phyloP scores from a whole-genome alignment of 805 yeast genomes.

The Nadsonia fulvescens region DNA sequence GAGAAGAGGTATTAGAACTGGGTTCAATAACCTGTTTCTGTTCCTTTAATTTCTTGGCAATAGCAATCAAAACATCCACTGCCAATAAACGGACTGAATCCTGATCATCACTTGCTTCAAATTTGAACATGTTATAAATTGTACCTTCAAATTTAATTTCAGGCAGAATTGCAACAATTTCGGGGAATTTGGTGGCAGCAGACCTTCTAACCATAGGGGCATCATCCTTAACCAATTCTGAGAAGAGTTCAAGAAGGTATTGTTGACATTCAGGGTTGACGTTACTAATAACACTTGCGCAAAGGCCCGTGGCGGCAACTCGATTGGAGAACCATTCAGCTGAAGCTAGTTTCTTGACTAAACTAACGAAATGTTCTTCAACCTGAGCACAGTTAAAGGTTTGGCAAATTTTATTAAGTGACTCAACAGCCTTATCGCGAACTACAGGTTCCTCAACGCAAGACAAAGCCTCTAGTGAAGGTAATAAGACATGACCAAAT shows the following conservation, averaged over 20 bases:
- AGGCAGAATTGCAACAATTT: conserved; percentile 40
- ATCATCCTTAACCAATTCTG: conserved; percentile 67
- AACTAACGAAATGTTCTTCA: conserved; percentile 47
- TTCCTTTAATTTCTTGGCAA: conserved; percentile 26
- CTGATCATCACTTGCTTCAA: conserved; percentile 67
- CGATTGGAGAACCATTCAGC: conserved; percentile 92
- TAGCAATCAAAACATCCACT: conserved; percentile 73
- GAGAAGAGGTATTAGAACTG: conserved; percentile 9
- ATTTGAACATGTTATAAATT: conserved; percentile 66
- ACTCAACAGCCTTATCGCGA: conserved; percentile 81
- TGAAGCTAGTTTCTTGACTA: conserved; percentile 58
- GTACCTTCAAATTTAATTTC: conserved; percentile 28
- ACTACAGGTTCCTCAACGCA: conserved; percentile 93
- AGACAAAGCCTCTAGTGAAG: conserved; percentile 65
- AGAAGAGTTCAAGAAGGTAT: conserved; percentile 47
- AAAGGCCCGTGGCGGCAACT: conserved; percentile 82
- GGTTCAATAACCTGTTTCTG: too few relatives aligned
- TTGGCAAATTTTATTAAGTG: conserved; percentile 57
- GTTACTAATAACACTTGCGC: conserved; percentile 40
- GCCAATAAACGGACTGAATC: conserved; percentile 87
- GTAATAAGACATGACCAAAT: conserved; percentile 37
- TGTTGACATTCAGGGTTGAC: conserved; percentile 27
- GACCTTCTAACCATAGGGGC: conserved; percentile 97
- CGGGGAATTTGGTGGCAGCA: conserved; percentile 74
- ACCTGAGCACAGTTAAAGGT: conserved; percentile 32